phyloP scores from a whole-genome alignment of 148 eudicot genomes.

The Vaccinium myrtillus region DNA sequence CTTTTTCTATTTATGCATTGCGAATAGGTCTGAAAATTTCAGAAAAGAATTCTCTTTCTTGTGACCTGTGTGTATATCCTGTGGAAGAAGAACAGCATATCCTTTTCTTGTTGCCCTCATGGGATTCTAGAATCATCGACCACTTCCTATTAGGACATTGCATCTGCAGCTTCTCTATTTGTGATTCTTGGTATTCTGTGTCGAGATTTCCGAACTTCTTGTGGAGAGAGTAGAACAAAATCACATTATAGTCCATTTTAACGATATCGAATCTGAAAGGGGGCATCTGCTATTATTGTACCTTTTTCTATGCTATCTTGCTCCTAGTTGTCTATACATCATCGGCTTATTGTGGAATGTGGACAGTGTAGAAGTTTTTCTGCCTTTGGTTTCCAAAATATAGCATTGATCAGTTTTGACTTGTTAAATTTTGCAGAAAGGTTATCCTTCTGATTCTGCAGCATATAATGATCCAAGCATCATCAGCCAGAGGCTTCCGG shows the following conservation, averaged over 20 bases:
- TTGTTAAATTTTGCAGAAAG: conserved; percentile 63
- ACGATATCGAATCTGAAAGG: not conserved
- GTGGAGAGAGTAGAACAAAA: not conserved
- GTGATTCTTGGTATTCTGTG: not conserved
- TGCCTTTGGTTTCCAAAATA: not conserved
- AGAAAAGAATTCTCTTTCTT: not conserved
- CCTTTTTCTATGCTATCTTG: not conserved
- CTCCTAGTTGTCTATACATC: not conserved
- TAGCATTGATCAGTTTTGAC: not conserved
- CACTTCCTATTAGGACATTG: conserved; percentile 2
- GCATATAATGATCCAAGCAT: conserved; percentile 81
- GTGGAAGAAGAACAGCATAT: not conserved
- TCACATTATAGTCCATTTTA: not conserved
- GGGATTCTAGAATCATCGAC: not conserved
- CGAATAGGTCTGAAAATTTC: not conserved
- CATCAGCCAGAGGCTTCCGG: conserved; percentile 75
- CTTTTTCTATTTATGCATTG: not conserved
- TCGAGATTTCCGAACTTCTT: not conserved
- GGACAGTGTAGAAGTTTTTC: not conserved
- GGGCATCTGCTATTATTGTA: not conserved
- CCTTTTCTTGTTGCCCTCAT: not conserved
- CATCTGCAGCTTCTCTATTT: not conserved
- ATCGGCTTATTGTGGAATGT: conserved; percentile 2
- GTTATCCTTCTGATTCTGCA: conserved; percentile 73
- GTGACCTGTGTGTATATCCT: not conserved